Percentiles rank a stretch among this genome's conserved stretches.
Conservation (phyloP, 768 basidiomycete species). For the Melanogaster broomeanus region DNA sequence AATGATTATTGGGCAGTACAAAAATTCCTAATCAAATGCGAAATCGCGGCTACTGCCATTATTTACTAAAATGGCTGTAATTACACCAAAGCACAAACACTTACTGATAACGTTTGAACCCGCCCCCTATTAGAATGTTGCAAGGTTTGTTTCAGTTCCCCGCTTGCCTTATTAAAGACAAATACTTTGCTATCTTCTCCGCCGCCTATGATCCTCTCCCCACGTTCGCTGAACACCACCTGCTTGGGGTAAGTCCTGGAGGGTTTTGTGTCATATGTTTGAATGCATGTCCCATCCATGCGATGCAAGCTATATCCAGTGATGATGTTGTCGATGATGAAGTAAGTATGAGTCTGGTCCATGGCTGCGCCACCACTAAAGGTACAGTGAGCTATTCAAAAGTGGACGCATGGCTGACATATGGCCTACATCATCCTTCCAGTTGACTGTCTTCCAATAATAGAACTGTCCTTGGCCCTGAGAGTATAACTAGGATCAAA, state of each 20-base stretch:
- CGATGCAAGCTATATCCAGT: not conserved
- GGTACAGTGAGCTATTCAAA: not conserved
- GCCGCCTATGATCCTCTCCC: not conserved
- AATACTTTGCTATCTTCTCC: not conserved
- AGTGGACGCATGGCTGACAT: not conserved
- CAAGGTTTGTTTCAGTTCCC: not conserved
- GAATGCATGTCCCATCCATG: constrained; percentile 2
- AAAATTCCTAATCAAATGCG: too few relatives aligned
- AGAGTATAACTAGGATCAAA: not conserved
- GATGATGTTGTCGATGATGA: constrained; percentile 4
- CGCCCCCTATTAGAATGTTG: not conserved
- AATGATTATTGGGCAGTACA: too few relatives aligned
- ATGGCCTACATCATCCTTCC: not conserved
- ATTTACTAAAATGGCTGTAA: too few relatives aligned
- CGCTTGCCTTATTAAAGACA: constrained; percentile 1
- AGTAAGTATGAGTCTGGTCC: not conserved
- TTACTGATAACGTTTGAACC: constrained; percentile 4
- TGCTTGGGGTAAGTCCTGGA: constrained; percentile 7
- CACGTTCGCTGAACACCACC: not conserved
- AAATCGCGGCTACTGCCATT: too few relatives aligned
- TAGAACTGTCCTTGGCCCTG: not conserved
- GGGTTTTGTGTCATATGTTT: constrained; percentile 3
- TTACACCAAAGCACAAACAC: too few relatives aligned
- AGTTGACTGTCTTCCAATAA: not conserved
- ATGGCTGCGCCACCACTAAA: not conserved